Percentiles rank a stretch among this genome's conserved stretches.
Conservation (phyloP, 768 basidiomycete species). For the Sporobolomyces pararoseus region DNA sequence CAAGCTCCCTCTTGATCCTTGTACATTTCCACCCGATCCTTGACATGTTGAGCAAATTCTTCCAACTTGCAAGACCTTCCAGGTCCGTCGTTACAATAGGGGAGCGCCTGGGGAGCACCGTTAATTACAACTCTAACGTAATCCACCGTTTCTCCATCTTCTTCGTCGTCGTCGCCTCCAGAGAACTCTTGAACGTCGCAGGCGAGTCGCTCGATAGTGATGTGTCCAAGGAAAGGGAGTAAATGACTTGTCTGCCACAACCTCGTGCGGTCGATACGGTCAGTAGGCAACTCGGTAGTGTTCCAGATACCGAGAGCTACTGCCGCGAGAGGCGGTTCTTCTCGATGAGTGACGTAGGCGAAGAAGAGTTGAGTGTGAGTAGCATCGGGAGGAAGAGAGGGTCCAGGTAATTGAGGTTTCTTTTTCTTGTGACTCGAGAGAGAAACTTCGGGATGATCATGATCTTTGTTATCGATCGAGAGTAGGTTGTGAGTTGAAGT, state of each 20-base stretch:
- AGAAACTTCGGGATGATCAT: slow-evolving; percentile 8
- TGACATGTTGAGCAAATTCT: slow-evolving; percentile 46
- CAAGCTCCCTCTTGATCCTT: slow-evolving; percentile 34
- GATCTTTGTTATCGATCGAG: slow-evolving; percentile 14
- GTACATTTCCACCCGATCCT: slow-evolving; percentile 44
- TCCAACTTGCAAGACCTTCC: slow-evolving; percentile 45
- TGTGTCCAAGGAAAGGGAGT: slow-evolving; percentile 52
- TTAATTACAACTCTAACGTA: slow-evolving; percentile 51
- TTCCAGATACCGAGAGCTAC: slow-evolving; percentile 52
- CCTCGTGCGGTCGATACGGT: slow-evolving; percentile 39
- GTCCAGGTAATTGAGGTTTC: slow-evolving; percentile 45
- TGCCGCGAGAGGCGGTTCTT: slow-evolving; percentile 51
- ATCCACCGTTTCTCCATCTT: slow-evolving; percentile 36
- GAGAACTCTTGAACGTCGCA: slow-evolving; percentile 30
- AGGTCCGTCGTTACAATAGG: slow-evolving; percentile 49
- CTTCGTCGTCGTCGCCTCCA: background rate
- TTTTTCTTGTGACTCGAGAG: background rate
- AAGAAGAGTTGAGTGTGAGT: slow-evolving; percentile 51
- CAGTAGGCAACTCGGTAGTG: slow-evolving; percentile 43
- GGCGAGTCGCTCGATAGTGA: slow-evolving; percentile 50
- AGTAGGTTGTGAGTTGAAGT: slow-evolving; percentile 43
- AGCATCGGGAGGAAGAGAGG: slow-evolving; percentile 50
- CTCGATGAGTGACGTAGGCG: slow-evolving; percentile 52
- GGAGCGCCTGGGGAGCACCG: slow-evolving; percentile 49
- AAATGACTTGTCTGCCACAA: slow-evolving; percentile 51